phyloP scores from a whole-genome alignment of 176 grass and related monocot genomes.

The Triticum dicoccoides region DNA sequence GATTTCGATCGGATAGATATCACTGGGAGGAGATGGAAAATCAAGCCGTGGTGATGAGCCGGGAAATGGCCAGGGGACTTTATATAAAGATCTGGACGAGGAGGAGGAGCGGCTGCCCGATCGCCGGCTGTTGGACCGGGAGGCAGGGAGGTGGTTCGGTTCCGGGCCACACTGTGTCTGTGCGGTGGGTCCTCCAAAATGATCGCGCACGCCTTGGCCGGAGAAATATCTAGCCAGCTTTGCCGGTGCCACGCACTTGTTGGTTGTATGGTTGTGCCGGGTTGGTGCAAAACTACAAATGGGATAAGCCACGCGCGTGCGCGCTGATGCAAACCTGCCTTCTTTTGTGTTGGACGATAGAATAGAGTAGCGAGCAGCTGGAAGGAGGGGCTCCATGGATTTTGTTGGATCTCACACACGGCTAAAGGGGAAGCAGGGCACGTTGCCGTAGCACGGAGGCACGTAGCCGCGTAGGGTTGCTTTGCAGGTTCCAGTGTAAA shows the following conservation, averaged over 20 bases:
- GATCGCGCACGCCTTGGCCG: neutral
- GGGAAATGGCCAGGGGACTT: neutral
- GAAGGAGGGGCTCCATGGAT: neutral
- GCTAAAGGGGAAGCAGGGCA: neutral
- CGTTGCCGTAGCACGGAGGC: neutral
- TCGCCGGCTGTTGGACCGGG: conserved; percentile 22
- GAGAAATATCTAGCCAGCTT: conserved; percentile 39
- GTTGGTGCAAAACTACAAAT: conserved; percentile 12
- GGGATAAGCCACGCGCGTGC: conserved; percentile 14
- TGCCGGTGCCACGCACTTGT: conserved; percentile 6
- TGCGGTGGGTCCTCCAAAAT: neutral
- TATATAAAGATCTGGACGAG: conserved; percentile 21
- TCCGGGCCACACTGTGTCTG: neutral
- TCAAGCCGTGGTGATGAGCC: conserved; percentile 3
- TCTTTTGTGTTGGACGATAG: neutral
- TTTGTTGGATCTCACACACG: neutral
- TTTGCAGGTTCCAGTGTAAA: neutral
- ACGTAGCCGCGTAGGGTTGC: neutral
- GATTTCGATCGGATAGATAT: neutral
- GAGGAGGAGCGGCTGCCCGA: neutral
- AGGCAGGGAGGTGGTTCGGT: neutral
- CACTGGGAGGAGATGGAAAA: neutral
- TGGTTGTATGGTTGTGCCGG: neutral
- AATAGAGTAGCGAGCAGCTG: neutral
- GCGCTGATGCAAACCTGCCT: neutral